Percentiles rank a stretch among this genome's conserved stretches.
Evolutionary conservation across 345 rosid species (phyloP).

Genomic region (Eucalyptus regnans): DNA sequence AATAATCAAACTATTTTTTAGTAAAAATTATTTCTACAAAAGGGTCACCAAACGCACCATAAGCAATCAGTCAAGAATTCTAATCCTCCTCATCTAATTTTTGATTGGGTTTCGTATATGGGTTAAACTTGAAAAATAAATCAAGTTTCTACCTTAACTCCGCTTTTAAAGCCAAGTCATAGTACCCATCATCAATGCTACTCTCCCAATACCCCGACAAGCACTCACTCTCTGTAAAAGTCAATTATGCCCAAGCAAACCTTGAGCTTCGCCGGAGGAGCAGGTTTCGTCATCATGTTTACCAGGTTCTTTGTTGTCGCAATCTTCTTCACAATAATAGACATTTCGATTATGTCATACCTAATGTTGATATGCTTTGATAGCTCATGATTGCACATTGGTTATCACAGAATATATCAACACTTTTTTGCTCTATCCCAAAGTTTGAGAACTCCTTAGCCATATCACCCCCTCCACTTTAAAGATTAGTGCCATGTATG

Average conservation of each 20-base stretch:
- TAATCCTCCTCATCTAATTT: neutral
- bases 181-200: neutral
- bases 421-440: neutral
- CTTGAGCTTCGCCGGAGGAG: neutral
- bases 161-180: neutral
- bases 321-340: neutral
- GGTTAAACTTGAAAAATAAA: too few species aligned
- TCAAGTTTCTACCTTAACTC: neutral
- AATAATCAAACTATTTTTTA: too few species aligned
- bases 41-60: too few species aligned
- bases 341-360: neutral
- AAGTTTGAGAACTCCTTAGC: neutral
- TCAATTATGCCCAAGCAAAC: neutral
- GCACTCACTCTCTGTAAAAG: neutral
- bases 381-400: neutral
- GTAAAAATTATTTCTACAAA: too few species aligned
- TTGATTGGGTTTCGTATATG: accelerated
- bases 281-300: neutral
- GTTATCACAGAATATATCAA: too few species aligned
- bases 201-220: accelerated
- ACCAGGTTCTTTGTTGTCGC: accelerated
- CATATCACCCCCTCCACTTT: neutral
- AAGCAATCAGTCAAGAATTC: neutral
- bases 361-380: neutral
- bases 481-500: neutral